Evolutionary conservation across 352 stramenopile species (phyloP), one percentile per base, ranked within the genome.

Genomic region (Pythium utonaiense): DNA sequence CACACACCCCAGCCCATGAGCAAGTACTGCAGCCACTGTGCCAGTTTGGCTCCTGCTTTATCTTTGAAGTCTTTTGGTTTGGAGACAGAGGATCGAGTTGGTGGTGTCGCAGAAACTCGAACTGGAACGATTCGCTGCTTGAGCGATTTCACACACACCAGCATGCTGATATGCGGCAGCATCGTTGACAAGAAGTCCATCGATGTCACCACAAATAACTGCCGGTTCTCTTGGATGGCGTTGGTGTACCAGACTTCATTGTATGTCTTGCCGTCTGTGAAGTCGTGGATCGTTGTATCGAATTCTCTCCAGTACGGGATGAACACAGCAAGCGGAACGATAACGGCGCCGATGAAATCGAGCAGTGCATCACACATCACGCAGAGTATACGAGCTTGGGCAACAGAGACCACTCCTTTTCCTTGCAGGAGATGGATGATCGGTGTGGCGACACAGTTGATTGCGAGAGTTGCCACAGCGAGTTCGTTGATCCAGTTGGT

Each of bases 401-500:
- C 21, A 1, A 44, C 31, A 6, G 30, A 31, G 13, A 54, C 3
- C 17, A 31, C 13, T 17, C 22, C 10, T 9, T 14, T 38, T 47
- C 1, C 7, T 17, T 41, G 17, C 6, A 42, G 7, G 28, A 30
- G 10, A 21, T 67, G 47, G 30, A 67, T 53, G 12, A 54, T 6
- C 22, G 62, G 48, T 12, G 62, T 60, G 3, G 50, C 56, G 10
- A 57, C 22, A 21, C 50, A 60, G 30, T 69, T 69, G 24, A 62
- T 4, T 1, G 28, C 27, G 27, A 69, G 64, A 12, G 33, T 25
- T 1, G 24, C 22, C 1, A 69, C 51, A 16, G 51, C 56, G 2
- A 61, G 31, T 3, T 9, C 19, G 33, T 64, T 69, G 31, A 69
- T 61, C 62, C 50, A 69, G 2, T 17, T 17, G 17, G 34, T 53